Percentiles rank a stretch among this genome's conserved stretches.
These are phyloP conservation scores for Arabidopsis thaliana DNA, from an alignment of 345 rosid species.

Conservation along the genomic window TAIR10.1 NC_003075.7:15479001-15479500, in stretches of 20 bases:
- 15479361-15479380: background rate
- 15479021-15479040: background rate
- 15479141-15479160: background rate
- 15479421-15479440: background rate
- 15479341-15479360: slow-evolving; percentile 23
- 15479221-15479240: slow-evolving; percentile 2
- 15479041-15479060: slow-evolving; percentile 1
- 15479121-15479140: too few relatives aligned
- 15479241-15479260: too few relatives aligned
- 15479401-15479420: slow-evolving; percentile 26
- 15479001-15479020: background rate
- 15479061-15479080: background rate
- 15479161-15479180: background rate
- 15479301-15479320: slow-evolving; percentile 16
- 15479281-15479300: too few relatives aligned
- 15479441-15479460: background rate
- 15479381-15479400: background rate
- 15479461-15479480: background rate
- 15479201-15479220: slow-evolving; percentile 25
- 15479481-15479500: background rate
- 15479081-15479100: background rate
- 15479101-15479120: too few relatives aligned
- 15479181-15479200: slow-evolving; percentile 32
- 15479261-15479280: too few relatives aligned
- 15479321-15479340: slow-evolving; percentile 17